Percentiles rank a stretch among this genome's conserved stretches.
Conservation (phyloP, 2,329 filamentous ascomycete genomes). For the Sclerotinia nivalis region DNA sequence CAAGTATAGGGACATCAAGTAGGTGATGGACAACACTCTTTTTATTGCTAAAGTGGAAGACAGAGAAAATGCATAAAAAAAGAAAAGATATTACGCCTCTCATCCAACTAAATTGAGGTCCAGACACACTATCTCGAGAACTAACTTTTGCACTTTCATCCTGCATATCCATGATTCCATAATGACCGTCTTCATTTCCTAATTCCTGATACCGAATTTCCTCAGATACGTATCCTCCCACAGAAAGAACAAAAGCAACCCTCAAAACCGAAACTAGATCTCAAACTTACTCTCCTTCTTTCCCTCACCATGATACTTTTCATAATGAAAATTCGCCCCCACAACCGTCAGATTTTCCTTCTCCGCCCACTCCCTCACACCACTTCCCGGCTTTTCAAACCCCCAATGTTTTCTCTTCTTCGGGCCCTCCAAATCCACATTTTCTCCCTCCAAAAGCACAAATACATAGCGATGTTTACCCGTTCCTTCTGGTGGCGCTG, state of each 20-base stretch:
- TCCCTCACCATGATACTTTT: conserved; percentile 51
- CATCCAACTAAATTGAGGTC: no score
- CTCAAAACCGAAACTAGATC: neutral
- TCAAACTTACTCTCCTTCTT: conserved; percentile 38
- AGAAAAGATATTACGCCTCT: no score
- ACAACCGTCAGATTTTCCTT: conserved; percentile 51
- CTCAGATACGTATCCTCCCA: no score
- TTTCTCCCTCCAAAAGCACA: conserved; percentile 48
- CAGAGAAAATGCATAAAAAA: no score
- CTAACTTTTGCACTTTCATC: no score
- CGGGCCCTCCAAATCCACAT: conserved; percentile 48
- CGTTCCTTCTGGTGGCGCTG: conserved; percentile 55
- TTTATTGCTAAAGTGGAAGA: no score
- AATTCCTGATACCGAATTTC: no score
- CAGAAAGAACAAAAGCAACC: neutral
- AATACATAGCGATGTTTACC: conserved; percentile 60
- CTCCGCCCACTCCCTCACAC: conserved; percentile 53
- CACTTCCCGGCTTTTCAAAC: conserved; percentile 49
- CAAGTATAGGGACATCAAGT: no score
- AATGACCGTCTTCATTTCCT: no score
- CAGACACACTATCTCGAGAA: no score
- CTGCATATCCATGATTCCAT: neutral
- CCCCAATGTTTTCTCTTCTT: conserved; percentile 57
- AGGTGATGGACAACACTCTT: no score
- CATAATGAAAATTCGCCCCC: conserved; percentile 44